phyloP scores from a whole-genome alignment of 169 alveolate species.

The Plasmodium yoelii region DNA sequence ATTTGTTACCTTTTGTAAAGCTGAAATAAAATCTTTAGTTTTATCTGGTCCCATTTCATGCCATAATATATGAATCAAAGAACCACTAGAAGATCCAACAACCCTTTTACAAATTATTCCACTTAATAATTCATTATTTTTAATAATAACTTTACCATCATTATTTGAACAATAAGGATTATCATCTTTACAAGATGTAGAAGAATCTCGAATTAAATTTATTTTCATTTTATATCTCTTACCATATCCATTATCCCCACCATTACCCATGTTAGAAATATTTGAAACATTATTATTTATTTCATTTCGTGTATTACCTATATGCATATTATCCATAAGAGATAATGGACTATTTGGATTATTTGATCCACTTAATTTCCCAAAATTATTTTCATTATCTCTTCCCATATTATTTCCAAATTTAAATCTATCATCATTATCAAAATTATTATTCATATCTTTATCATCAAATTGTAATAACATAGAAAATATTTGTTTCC shows the following conservation, averaged over 20 bases:
- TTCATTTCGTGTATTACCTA: neutral
- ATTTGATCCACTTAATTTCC: neutral
- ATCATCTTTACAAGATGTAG: slow-evolving; percentile 78
- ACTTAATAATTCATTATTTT: slow-evolving; percentile 96
- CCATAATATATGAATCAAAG: slow-evolving; percentile 98
- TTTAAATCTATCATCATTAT: slow-evolving; percentile 53
- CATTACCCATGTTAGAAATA: slow-evolving; percentile 20
- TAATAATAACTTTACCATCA: slow-evolving; percentile 91
- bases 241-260: slow-evolving; percentile 81
- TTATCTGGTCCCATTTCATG: slow-evolving; percentile 98
- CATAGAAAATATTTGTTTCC: slow-evolving; percentile 98
- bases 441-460: slow-evolving; percentile 54
- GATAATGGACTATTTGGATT: slow-evolving; percentile 53
- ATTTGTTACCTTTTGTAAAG: slow-evolving; percentile 96
- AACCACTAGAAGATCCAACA: slow-evolving; percentile 98
- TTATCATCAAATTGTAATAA: slow-evolving; percentile 92
- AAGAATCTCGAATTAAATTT: slow-evolving; percentile 75
- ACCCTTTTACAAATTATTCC: slow-evolving; percentile 98
- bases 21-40: slow-evolving; percentile 95
- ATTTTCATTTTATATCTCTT: slow-evolving; percentile 80
- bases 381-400: neutral
- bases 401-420: slow-evolving; percentile 55
- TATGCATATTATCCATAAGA: slow-evolving; percentile 19
- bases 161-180: slow-evolving; percentile 83
- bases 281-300: neutral